Evolutionary conservation across 2,329 filamentous ascomycete species (phyloP).

Genomic region (Septoria petroselini): DNA sequence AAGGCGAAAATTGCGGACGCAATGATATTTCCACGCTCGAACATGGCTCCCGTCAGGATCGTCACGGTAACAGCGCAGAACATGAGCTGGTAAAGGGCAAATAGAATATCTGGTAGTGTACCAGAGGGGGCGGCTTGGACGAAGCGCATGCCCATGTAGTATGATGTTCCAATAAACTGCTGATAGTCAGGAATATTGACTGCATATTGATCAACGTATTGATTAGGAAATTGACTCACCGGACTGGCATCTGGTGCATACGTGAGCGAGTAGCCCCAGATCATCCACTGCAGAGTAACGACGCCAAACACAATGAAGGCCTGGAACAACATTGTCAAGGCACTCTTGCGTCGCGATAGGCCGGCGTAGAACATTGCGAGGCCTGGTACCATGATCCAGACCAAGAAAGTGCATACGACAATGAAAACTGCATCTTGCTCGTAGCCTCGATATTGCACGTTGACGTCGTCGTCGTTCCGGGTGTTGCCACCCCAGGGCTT

Average conservation of each 20-base stretch:
- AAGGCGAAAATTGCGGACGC: constrained; percentile 64
- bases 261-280: constrained; percentile 61
- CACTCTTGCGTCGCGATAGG: constrained; percentile 60
- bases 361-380: constrained; percentile 64
- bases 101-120: constrained; percentile 49
- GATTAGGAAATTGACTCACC: constrained; percentile 41
- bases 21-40: constrained; percentile 61
- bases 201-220: no score
- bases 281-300: constrained; percentile 59
- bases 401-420: constrained; percentile 57
- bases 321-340: constrained; percentile 61
- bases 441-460: constrained; percentile 57
- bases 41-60: constrained; percentile 63
- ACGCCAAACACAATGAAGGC: constrained; percentile 57
- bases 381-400: constrained; percentile 65
- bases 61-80: constrained; percentile 62
- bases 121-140: constrained; percentile 57
- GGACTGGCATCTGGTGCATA: constrained; percentile 32
- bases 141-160: constrained; percentile 60
- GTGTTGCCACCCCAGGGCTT: constrained; percentile 56
- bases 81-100: constrained; percentile 63
- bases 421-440: constrained; percentile 63
- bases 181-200: constrained; percentile 35
- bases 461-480: constrained; percentile 52
- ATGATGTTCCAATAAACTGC: constrained; percentile 63